These are phyloP conservation scores for Globisporangium radiosum DNA, from an alignment of 352 stramenopile species.

Conservation along the genomic window DNA sequence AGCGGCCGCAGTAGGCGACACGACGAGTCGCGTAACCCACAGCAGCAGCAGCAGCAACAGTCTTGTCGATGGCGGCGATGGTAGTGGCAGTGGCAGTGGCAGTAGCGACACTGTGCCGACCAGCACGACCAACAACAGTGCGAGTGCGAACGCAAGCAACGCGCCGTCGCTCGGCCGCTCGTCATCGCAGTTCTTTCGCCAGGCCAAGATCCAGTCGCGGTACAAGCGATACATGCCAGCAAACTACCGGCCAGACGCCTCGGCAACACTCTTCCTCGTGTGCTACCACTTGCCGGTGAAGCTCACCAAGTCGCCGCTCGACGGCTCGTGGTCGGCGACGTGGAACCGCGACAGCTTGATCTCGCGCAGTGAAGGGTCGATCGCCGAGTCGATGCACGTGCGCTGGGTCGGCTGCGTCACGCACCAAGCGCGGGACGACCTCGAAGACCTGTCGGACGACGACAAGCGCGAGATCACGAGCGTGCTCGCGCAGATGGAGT, in stretches of 20 bases:
- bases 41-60: constrained; percentile 11
- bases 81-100: neutral
- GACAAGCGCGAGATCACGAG: constrained; percentile 82
- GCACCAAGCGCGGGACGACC: constrained; percentile 59
- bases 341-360: constrained; percentile 93
- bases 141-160: neutral
- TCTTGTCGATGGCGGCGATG: neutral
- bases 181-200: constrained; percentile 45
- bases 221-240: constrained; percentile 77
- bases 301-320: constrained; percentile 52
- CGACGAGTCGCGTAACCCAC: neutral
- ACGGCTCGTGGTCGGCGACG: constrained; percentile 72
- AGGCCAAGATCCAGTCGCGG: constrained; percentile 71
- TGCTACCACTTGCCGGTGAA: constrained; percentile 92
- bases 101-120: neutral
- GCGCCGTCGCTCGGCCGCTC: constrained; percentile 18
- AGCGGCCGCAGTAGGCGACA: constrained; percentile 13
- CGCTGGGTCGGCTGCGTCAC: constrained; percentile 86
- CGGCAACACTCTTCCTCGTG: constrained; percentile 83
- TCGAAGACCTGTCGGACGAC: constrained; percentile 67
- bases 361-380: constrained; percentile 79
- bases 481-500: constrained; percentile 92
- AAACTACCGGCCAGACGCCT: constrained; percentile 54
- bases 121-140: neutral
- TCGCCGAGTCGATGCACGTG: constrained; percentile 83